These are phyloP conservation scores for Annulohypoxylon bovei DNA, from an alignment of 495 filamentous ascomycete genomes.

Conservation along the genomic window DNA sequence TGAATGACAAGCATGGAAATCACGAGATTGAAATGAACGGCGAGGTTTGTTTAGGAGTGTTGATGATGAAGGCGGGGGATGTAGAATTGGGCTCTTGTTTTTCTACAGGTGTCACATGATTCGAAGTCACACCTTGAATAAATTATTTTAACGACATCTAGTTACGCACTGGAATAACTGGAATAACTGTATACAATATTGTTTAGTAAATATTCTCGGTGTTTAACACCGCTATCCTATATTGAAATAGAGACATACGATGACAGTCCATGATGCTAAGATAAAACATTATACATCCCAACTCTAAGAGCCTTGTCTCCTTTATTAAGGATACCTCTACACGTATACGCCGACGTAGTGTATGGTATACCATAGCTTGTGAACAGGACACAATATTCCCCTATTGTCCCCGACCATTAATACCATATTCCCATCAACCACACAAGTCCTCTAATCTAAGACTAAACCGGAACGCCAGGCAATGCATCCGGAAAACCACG, in stretches of 20 bases:
- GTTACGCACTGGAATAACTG: background rate
- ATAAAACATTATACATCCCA: background rate
- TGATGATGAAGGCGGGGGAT: too few species aligned
- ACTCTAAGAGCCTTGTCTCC: background rate
- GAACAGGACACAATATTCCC: background rate
- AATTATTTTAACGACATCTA: background rate
- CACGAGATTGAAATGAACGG: too few species aligned
- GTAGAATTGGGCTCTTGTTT: background rate
- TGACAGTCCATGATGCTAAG: background rate
- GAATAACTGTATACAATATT: too few species aligned
- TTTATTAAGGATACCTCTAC: background rate
- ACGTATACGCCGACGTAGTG: background rate
- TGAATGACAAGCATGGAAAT: background rate
- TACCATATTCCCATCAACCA: slow-evolving; percentile 8
- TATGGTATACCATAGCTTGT: background rate
- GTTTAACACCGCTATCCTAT: background rate
- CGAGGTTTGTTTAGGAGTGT: too few species aligned
- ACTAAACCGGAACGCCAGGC: slow-evolving; percentile 28
- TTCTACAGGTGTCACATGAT: background rate
- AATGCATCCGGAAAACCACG: slow-evolving; percentile 26
- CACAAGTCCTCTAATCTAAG: slow-evolving; percentile 18
- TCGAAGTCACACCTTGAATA: background rate
- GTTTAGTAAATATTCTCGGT: too few species aligned
- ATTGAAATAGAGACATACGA: background rate
- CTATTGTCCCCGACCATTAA: background rate